These are phyloP conservation scores for Tetrapyrgos nigripes DNA, from an alignment of 1,284 basidiomycete species.

Conservation along the genomic window DNA sequence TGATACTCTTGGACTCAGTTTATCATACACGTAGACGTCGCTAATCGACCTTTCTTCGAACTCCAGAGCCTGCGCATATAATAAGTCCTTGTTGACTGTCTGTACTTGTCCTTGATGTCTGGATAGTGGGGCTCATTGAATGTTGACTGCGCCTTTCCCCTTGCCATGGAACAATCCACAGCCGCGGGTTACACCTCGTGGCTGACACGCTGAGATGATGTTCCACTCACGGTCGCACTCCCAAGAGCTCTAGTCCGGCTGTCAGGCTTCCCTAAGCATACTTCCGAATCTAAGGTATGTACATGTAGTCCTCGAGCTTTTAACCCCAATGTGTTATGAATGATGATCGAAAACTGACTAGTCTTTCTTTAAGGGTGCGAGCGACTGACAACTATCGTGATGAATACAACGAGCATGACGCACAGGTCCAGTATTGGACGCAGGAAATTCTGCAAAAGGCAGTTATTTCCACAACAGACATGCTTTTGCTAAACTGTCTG, in stretches of 20 bases:
- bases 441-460: conserved; percentile 4
- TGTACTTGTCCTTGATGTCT: neutral
- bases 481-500: neutral
- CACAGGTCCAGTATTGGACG: neutral
- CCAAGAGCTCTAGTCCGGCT: too few species aligned
- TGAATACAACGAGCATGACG: neutral
- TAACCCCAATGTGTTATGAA: neutral
- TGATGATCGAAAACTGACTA: neutral
- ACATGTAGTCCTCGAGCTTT: neutral
- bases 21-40: neutral
- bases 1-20: neutral
- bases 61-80: neutral
- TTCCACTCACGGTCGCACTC: neutral
- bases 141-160: neutral
- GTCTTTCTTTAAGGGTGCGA: neutral
- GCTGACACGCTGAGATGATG: conserved; percentile 20
- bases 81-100: too few species aligned
- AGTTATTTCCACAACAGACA: conserved; percentile 5
- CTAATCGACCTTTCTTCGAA: neutral
- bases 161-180: neutral
- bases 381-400: neutral
- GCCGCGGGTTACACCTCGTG: conserved; percentile 19
- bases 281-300: neutral
- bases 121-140: neutral
- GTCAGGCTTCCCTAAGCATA: neutral